Base-by-base conservation (phyloP, 768 basidiomycete genomes). In the Mycena sanguinolenta region DNA sequence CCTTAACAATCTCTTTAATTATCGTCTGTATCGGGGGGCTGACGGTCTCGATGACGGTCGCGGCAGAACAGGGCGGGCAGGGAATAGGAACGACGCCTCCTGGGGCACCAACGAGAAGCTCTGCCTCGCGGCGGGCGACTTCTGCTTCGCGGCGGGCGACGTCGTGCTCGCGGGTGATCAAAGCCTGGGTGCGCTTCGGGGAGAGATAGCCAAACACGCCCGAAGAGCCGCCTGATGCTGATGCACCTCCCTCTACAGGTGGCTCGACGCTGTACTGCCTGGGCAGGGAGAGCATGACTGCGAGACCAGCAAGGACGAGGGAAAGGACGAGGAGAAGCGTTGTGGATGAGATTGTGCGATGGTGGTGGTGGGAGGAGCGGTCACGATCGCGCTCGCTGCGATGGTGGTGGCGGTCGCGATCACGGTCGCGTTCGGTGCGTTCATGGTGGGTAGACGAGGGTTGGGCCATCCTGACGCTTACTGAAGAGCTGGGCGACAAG, bases 281-380 rank as follows among this genome's bases (percentile, higher is more conserved):
- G 1, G 95, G 95, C 6, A 96, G 86, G 3, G 95, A 95, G 28
- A 96, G 89, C 94, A 96, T 95, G 75, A 96, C 90, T 6, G 95
- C 94, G n/a, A 96, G 87, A 27, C 95, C 94, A 39, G 94, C 95
- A 30, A 96, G 85, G 58, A 96, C 89, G 38, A 96, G 90, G 14
- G 95, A 95, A 49, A 96, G 87, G 58, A 95, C 92, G 38, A 96
- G 91, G 61, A 96, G 88, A 36, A 96, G 90, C 17, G 95, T 96
- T 0, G 95, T 96, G 17, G 95, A 95, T 12, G 95, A 95, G 70
- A 96, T 95, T 63, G 95, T 95, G 67, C 95, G 87, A 75, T 92
- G 90, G 67, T 94, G 92, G 77, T 92, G 93, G 76, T 91, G 90
- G 58, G 89, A 89, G 49, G 88, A 87, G 54, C 90, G 88, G 53